Evolutionary conservation across 208 protist genomes (phyloP).

Genomic region (Strigomonas culicis): DNA sequence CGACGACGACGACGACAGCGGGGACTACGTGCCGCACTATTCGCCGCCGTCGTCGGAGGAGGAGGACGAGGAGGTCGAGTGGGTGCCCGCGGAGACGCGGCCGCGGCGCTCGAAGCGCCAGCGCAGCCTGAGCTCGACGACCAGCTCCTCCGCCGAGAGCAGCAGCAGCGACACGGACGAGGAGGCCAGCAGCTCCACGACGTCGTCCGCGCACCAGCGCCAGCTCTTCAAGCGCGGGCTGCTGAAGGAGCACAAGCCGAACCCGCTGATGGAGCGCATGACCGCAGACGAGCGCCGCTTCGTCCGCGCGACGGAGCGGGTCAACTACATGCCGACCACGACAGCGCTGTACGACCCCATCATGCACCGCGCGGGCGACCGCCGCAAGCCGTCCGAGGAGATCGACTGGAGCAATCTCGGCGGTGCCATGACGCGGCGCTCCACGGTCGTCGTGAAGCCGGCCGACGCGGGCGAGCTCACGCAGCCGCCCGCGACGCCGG

Average conservation of each 20-base stretch:
- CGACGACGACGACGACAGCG: constrained; percentile 25
- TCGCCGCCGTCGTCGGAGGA: constrained; percentile 15
- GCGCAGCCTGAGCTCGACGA: not conserved
- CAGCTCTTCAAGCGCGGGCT: constrained; percentile 28
- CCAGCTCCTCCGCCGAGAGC: not conserved
- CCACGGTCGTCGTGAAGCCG: no score
- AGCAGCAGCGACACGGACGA: constrained; percentile 1
- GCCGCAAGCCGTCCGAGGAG: constrained; percentile 5
- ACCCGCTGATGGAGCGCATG: constrained; percentile 24
- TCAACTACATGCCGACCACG: constrained; percentile 5
- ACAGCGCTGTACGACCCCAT: constrained; percentile 37
- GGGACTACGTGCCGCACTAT: constrained; percentile 13
- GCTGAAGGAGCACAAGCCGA: constrained; percentile 18
- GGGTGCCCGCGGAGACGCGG: not conserved
- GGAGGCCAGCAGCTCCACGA: constrained; percentile 12
- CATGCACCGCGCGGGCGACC: constrained; percentile 7
- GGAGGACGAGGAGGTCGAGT: constrained; percentile 2
- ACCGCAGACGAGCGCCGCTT: constrained; percentile 39
- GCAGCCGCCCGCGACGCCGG: not conserved
- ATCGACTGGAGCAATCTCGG: constrained; percentile 42
- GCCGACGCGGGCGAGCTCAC: not conserved
- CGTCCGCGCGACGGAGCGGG: constrained; percentile 17
- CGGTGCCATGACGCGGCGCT: constrained; percentile 10
- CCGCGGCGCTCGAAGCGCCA: not conserved
- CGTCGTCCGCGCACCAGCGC: constrained; percentile 4